These are phyloP conservation scores for Takashimella tepidaria DNA, from an alignment of 1,284 basidiomycete genomes.

Conservation along the genomic window DNA sequence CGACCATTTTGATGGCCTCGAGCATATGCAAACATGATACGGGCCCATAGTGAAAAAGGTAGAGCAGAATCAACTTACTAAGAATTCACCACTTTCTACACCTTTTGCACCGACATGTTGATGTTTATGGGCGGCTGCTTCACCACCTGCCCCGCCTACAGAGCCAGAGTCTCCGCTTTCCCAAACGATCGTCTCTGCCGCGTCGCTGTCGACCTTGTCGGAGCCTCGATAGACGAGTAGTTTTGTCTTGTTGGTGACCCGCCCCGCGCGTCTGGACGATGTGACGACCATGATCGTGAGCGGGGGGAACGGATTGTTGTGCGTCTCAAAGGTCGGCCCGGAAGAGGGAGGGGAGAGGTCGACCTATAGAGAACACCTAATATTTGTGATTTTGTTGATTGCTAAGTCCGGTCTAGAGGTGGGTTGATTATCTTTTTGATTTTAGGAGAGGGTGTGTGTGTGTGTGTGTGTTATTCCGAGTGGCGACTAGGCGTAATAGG, in stretches of 20 bases:
- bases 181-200: constrained; percentile 67
- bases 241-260: constrained; percentile 85
- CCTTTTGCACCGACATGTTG: constrained; percentile 44
- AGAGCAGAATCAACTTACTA: constrained; percentile 40
- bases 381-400: not conserved
- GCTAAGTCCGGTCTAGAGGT: not conserved
- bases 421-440: too few species aligned
- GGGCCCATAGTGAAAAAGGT: constrained; percentile 25
- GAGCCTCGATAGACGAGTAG: constrained; percentile 77
- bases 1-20: constrained; percentile 16
- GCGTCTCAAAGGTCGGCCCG: constrained; percentile 8
- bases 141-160: not conserved
- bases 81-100: constrained; percentile 44
- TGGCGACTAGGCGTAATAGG: not conserved
- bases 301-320: constrained; percentile 5
- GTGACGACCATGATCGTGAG: constrained; percentile 30
- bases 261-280: constrained; percentile 39
- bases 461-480: not conserved
- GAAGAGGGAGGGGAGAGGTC: constrained; percentile 2
- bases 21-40: constrained; percentile 7
- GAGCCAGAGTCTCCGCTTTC: constrained; percentile 25
- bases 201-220: constrained; percentile 69
- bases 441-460: not conserved
- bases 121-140: constrained; percentile 27
- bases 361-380: not conserved